A percentile compares a stretch with the other conserved stretches of the same genome.
Conservation (phyloP, 345 rosid genomes). For the Arabis alpina region DNA sequence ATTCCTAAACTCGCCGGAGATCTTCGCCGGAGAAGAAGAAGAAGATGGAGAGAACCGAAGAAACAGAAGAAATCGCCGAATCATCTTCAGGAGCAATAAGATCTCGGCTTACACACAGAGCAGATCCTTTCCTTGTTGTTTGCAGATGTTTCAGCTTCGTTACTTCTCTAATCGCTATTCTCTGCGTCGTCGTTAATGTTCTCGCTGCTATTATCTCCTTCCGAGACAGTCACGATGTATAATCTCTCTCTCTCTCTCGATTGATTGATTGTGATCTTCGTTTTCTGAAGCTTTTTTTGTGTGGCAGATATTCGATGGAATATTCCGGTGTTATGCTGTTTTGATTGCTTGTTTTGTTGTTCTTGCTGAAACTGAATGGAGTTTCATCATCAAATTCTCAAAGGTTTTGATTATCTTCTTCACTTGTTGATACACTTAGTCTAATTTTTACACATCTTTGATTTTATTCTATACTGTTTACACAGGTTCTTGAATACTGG, state of each 20-base stretch:
- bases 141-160: slow-evolving; percentile 80
- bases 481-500: slow-evolving; percentile 90
- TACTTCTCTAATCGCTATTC: slow-evolving; percentile 66
- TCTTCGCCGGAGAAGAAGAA: slow-evolving; percentile 21
- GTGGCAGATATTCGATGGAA: slow-evolving; percentile 80
- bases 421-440: neutral
- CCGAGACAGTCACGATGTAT: slow-evolving; percentile 75
- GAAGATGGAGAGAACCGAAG: slow-evolving; percentile 40
- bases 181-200: slow-evolving; percentile 82
- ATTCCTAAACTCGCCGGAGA: neutral
- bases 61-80: slow-evolving; percentile 29
- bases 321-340: slow-evolving; percentile 92
- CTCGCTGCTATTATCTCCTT: slow-evolving; percentile 86
- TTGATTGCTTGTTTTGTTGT: slow-evolving; percentile 68
- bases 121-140: slow-evolving; percentile 71
- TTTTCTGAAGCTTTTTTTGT: slow-evolving; percentile 14
- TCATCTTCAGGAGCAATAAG: slow-evolving; percentile 28
- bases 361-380: slow-evolving; percentile 94
- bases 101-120: slow-evolving; percentile 39
- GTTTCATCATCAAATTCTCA: slow-evolving; percentile 64
- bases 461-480: neutral
- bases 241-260: neutral
- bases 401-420: slow-evolving; percentile 51
- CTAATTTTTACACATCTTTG: neutral
- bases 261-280: neutral